Evolutionary conservation across 2,329 filamentous ascomycete genomes (phyloP).

Genomic region (Ascosphaera apis): DNA sequence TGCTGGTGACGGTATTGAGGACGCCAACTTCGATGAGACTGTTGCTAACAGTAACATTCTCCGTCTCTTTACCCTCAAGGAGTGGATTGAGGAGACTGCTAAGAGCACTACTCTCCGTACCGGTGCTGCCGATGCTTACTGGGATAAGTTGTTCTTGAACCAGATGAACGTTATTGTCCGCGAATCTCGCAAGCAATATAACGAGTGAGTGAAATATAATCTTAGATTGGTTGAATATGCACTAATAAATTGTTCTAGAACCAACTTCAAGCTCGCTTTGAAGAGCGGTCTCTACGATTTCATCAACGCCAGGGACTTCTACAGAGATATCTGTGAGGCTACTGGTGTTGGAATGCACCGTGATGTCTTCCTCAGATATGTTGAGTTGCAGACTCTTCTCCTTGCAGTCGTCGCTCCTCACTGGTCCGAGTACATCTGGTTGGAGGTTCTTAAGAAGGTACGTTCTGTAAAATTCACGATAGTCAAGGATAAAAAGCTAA

Average conservation of each 20-base stretch:
- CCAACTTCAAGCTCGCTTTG: slow-evolving; percentile 66
- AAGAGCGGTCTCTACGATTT: slow-evolving; percentile 80
- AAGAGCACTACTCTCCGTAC: slow-evolving; percentile 53
- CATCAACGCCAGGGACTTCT: slow-evolving; percentile 67
- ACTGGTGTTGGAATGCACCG: slow-evolving; percentile 71
- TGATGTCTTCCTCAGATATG: slow-evolving; percentile 54
- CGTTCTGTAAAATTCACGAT: slow-evolving; percentile 1
- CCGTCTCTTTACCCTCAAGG: slow-evolving; percentile 56
- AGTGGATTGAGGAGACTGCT: slow-evolving; percentile 78
- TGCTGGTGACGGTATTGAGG: slow-evolving; percentile 78
- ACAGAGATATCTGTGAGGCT: slow-evolving; percentile 59
- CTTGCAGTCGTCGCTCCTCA: slow-evolving; percentile 72
- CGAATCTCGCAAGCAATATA: slow-evolving; percentile 59
- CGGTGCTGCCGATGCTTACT: slow-evolving; percentile 54
- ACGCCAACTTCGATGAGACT: slow-evolving; percentile 92
- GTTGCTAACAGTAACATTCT: slow-evolving; percentile 84
- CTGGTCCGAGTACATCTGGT: slow-evolving; percentile 87
- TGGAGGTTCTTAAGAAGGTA: slow-evolving; percentile 58
- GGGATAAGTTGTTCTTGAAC: slow-evolving; percentile 78
- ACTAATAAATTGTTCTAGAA: slow-evolving; percentile 18
- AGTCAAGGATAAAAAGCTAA: slow-evolving; percentile 1
- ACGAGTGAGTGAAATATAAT: slow-evolving; percentile 24
- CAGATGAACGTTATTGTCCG: slow-evolving; percentile 69
- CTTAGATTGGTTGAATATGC: not conserved
- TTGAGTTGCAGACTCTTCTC: slow-evolving; percentile 67